Evolutionary conservation across 2,329 filamentous ascomycete species (phyloP).

Genomic region (Rhynchosporium secalis): DNA sequence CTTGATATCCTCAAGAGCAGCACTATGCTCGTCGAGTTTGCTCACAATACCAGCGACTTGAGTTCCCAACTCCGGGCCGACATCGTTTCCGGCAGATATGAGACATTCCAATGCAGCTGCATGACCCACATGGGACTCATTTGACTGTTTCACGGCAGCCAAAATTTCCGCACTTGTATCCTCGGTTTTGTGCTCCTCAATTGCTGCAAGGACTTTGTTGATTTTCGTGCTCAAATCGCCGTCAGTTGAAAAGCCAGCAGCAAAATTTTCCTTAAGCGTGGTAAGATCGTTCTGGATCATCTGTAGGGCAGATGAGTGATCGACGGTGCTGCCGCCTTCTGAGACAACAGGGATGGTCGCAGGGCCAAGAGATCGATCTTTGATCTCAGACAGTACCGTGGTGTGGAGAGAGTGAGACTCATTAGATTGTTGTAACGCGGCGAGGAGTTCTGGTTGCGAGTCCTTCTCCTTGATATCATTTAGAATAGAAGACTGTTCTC

Average conservation of each 20-base stretch:
- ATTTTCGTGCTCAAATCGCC: slow-evolving; percentile 31
- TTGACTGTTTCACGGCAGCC: slow-evolving; percentile 33
- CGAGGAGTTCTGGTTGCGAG: slow-evolving; percentile 28
- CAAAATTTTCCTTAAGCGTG: slow-evolving; percentile 31
- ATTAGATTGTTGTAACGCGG: slow-evolving; percentile 32
- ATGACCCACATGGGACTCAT: slow-evolving; percentile 34
- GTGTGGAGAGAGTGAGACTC: slow-evolving; percentile 31
- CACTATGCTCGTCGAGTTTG: slow-evolving; percentile 18
- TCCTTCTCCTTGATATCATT: slow-evolving; percentile 28
- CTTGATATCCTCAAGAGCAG: slow-evolving; percentile 18
- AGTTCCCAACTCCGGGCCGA: slow-evolving; percentile 5
- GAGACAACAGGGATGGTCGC: slow-evolving; percentile 16
- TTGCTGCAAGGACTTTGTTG: slow-evolving; percentile 28
- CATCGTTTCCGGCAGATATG: slow-evolving; percentile 15
- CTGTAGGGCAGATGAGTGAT: slow-evolving; percentile 22
- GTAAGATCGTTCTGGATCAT: slow-evolving; percentile 26
- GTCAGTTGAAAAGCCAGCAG: slow-evolving; percentile 28
- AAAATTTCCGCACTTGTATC: slow-evolving; percentile 32
- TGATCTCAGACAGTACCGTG: slow-evolving; percentile 27
- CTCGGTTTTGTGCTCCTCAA: slow-evolving; percentile 29
- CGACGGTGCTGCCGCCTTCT: slow-evolving; percentile 7
- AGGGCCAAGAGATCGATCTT: slow-evolving; percentile 26
- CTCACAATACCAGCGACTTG: slow-evolving; percentile 18
- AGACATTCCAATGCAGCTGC: slow-evolving; percentile 23
- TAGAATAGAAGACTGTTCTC: slow-evolving; percentile 27